These are phyloP conservation scores for Colletotrichum costaricense DNA, from an alignment of 2,329 filamentous ascomycete species.

Conservation along the genomic window DNA sequence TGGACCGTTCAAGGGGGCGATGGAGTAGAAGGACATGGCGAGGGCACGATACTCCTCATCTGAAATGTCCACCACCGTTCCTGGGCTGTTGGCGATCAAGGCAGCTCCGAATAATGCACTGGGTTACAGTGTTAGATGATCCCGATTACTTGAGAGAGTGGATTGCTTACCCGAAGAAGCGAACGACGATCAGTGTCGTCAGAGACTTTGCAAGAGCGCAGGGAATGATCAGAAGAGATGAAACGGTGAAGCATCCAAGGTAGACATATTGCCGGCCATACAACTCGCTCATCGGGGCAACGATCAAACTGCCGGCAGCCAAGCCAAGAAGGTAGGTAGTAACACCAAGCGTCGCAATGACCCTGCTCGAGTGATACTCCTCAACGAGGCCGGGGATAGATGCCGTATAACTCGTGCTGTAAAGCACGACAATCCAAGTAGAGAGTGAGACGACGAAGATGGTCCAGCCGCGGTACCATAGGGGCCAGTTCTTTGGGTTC, in stretches of 20 bases:
- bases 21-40: constrained; percentile 85
- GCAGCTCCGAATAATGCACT: constrained; percentile 75
- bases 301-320: constrained; percentile 75
- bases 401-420: constrained; percentile 83
- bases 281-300: constrained; percentile 80
- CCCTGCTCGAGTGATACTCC: constrained; percentile 71
- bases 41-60: constrained; percentile 82
- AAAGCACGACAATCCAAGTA: constrained; percentile 70
- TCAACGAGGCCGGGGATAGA: constrained; percentile 75
- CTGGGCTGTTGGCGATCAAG: constrained; percentile 86
- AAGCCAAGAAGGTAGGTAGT: constrained; percentile 84
- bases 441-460: constrained; percentile 58
- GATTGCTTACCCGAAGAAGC: constrained; percentile 74
- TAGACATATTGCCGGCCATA: constrained; percentile 78
- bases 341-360: constrained; percentile 78
- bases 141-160: constrained; percentile 8
- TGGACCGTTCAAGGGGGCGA: constrained; percentile 86
- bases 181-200: constrained; percentile 73
- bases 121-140: constrained; percentile 33
- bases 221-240: constrained; percentile 77
- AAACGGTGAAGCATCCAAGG: constrained; percentile 71
- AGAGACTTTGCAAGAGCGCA: constrained; percentile 77
- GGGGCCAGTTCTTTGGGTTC: constrained; percentile 76
- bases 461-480: constrained; percentile 58
- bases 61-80: constrained; percentile 86